A percentile compares a stretch with the other conserved stretches of the same genome.
phyloP scores from a whole-genome alignment of 1,284 basidiomycete genomes.

The Ustilago cynodontis region DNA sequence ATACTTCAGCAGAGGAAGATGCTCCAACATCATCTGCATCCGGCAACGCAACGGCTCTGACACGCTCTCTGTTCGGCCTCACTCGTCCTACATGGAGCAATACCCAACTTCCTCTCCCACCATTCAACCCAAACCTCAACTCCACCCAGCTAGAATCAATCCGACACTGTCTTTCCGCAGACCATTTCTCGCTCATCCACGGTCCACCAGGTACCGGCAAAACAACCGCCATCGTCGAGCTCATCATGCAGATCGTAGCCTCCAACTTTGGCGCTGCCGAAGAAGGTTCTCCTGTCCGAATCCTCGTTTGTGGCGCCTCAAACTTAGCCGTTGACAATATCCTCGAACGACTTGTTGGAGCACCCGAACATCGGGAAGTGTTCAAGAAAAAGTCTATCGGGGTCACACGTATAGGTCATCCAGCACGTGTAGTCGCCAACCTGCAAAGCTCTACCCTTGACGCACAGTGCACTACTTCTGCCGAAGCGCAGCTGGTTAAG shows the following conservation, averaged over 20 bases:
- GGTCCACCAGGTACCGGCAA: constrained; percentile 82
- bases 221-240: constrained; percentile 72
- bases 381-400: constrained; percentile 46
- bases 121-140: constrained; percentile 84
- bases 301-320: constrained; percentile 90
- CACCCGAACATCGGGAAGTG: constrained; percentile 42
- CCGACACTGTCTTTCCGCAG: constrained; percentile 77
- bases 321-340: constrained; percentile 82
- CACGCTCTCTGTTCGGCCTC: constrained; percentile 52
- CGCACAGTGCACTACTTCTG: constrained; percentile 76
- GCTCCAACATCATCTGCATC: constrained; percentile 13
- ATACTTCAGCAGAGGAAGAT: constrained; percentile 41
- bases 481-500: constrained; percentile 59
- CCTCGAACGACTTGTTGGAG: constrained; percentile 61
- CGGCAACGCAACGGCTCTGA: constrained; percentile 51
- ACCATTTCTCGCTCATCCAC: constrained; percentile 91
- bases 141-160: constrained; percentile 85
- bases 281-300: constrained; percentile 70
- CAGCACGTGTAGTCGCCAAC: constrained; percentile 86
- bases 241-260: constrained; percentile 65
- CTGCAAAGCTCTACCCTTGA: constrained; percentile 87
- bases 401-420: constrained; percentile 73
- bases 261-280: constrained; percentile 40
- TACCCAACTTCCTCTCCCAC: constrained; percentile 69
- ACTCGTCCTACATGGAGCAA: constrained; percentile 45